phyloP scores from a whole-genome alignment of 768 basidiomycete genomes.

The Naematelia aurantialba region DNA sequence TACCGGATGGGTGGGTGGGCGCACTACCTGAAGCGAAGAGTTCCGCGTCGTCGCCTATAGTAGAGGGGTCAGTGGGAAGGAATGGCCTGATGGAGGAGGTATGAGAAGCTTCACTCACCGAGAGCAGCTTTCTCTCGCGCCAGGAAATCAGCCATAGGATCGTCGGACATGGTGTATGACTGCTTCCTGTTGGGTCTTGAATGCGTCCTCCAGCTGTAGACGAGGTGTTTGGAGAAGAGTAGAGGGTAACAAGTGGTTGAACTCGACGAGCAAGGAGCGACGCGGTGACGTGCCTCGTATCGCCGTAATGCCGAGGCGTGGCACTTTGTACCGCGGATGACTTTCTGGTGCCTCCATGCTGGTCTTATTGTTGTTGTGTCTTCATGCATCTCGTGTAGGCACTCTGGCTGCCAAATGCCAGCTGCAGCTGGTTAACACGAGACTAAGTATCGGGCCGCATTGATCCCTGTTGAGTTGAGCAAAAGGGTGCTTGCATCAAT shows the following conservation, averaged over 20 bases:
- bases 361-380: neutral
- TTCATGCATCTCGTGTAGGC: neutral
- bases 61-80: neutral
- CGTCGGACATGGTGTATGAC: constrained; percentile 37
- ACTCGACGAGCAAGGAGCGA: neutral
- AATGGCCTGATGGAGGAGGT: neutral
- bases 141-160: constrained; percentile 50
- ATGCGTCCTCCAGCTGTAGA: neutral
- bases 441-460: too few species aligned
- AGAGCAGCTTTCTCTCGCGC: constrained; percentile 46
- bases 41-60: constrained; percentile 48
- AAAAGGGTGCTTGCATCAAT: neutral
- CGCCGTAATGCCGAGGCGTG: neutral
- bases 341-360: neutral
- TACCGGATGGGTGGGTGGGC: constrained; percentile 34
- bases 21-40: constrained; percentile 41
- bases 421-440: too few species aligned
- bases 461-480: too few species aligned
- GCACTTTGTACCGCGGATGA: neutral
- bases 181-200: neutral
- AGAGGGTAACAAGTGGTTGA: constrained; percentile 1
- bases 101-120: constrained; percentile 26
- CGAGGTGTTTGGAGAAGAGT: neutral
- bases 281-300: neutral
- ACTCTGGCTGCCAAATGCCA: too few species aligned